phyloP scores from a whole-genome alignment of 441 rosid genomes.

The Corymbia calophylla region DNA sequence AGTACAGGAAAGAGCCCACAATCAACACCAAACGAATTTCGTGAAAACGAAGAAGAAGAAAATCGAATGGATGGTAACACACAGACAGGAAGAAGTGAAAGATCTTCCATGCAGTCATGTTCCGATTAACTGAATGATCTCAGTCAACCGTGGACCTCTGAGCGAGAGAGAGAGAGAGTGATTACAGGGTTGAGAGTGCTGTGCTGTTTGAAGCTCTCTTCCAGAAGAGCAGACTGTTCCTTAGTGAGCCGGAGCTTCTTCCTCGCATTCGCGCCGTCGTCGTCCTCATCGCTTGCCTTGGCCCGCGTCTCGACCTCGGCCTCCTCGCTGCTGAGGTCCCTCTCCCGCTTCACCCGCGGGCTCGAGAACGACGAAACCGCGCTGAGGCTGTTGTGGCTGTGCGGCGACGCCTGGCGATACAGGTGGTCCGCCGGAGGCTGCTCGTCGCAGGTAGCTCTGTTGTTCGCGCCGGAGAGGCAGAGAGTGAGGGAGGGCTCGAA shows the following conservation, averaged over 20 bases:
- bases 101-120: background rate
- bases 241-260: slow-evolving; percentile 67
- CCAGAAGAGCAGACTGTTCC: slow-evolving; percentile 58
- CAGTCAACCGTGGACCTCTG: background rate
- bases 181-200: slow-evolving; percentile 68
- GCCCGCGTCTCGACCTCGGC: slow-evolving; percentile 45
- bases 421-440: background rate
- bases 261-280: slow-evolving; percentile 44
- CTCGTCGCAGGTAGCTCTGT: background rate
- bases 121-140: background rate
- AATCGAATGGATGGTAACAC: background rate
- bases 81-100: background rate
- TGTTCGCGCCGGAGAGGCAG: slow-evolving; percentile 41
- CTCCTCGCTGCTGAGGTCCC: slow-evolving; percentile 66
- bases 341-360: slow-evolving; percentile 70
- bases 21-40: background rate
- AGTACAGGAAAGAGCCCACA: background rate
- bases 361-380: slow-evolving; percentile 84
- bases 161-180: background rate
- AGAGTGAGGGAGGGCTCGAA: slow-evolving; percentile 55
- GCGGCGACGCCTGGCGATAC: slow-evolving; percentile 42
- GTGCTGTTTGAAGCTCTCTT: slow-evolving; percentile 64
- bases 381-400: slow-evolving; percentile 26
- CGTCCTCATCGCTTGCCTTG: slow-evolving; percentile 52
- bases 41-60: background rate